A percentile compares a stretch with the other conserved stretches of the same genome.
Evolutionary conservation across 495 filamentous ascomycete genomes (phyloP).

Genomic region (Pseudoneurospora amorphoporcata): DNA sequence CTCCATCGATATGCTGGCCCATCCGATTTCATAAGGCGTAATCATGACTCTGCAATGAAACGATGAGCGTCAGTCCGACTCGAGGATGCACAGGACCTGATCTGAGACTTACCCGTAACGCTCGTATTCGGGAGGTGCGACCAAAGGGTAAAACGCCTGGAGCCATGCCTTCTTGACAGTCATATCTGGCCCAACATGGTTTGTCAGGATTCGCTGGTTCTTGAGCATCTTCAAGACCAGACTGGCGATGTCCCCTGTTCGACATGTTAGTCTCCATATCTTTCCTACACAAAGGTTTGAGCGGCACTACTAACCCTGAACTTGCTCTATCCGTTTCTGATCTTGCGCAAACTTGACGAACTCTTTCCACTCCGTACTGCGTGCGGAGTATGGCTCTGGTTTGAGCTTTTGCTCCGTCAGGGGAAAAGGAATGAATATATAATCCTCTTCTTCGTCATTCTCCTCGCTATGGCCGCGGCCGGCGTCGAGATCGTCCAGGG

Average conservation of each 20-base stretch:
- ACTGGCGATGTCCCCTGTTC: slow-evolving; percentile 19
- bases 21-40: slow-evolving; percentile 21
- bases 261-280: slow-evolving; percentile 1
- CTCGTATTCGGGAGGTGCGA: slow-evolving; percentile 31
- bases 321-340: slow-evolving; percentile 27
- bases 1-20: slow-evolving; percentile 21
- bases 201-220: slow-evolving; percentile 3
- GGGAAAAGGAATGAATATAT: slow-evolving; percentile 56
- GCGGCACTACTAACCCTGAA: slow-evolving; percentile 37
- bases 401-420: slow-evolving; percentile 34
- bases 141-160: slow-evolving; percentile 29
- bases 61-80: not conserved
- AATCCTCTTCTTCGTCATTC: slow-evolving; percentile 18
- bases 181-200: slow-evolving; percentile 13
- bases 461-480: slow-evolving; percentile 6
- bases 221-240: slow-evolving; percentile 10
- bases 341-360: slow-evolving; percentile 52
- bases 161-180: slow-evolving; percentile 25
- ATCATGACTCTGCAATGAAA: slow-evolving; percentile 17
- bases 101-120: slow-evolving; percentile 26
- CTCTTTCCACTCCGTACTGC: slow-evolving; percentile 61
- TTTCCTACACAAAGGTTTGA: not conserved
- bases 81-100: not conserved
- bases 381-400: slow-evolving; percentile 40
- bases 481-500: slow-evolving; percentile 21